Percentiles rank a stretch among this genome's conserved stretches.
Evolutionary conservation across 2,329 filamentous ascomycete genomes (phyloP).

Genomic region (Incumbomyces delicatus): DNA sequence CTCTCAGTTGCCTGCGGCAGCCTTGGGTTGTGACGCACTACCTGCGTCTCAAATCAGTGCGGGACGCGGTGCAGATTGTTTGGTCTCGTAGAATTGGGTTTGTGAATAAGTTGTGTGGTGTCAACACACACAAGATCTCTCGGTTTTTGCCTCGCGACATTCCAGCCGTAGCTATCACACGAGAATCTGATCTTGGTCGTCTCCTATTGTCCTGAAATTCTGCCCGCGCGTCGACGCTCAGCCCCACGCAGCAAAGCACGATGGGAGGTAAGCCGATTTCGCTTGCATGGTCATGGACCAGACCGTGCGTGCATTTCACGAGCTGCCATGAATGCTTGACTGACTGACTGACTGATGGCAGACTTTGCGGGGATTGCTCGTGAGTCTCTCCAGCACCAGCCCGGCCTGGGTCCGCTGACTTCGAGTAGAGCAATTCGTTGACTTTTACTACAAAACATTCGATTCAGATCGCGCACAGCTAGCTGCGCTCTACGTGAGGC

Average conservation of each 20-base stretch:
- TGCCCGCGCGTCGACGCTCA: background rate
- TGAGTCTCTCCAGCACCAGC: slow-evolving; percentile 22
- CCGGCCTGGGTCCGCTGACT: slow-evolving; percentile 14
- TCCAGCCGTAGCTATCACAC: background rate
- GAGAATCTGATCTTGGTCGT: no score
- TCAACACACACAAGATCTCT: background rate
- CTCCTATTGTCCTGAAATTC: background rate
- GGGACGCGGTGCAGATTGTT: background rate
- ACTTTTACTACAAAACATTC: slow-evolving; percentile 86
- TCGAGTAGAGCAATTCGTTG: slow-evolving; percentile 67
- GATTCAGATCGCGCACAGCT: slow-evolving; percentile 60
- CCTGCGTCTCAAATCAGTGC: background rate
- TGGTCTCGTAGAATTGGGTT: background rate
- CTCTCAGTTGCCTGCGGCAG: background rate
- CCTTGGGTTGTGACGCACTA: background rate
- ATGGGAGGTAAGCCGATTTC: background rate
- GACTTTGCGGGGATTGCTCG: slow-evolving; percentile 32
- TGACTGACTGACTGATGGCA: slow-evolving; percentile 11
- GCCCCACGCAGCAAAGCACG: background rate
- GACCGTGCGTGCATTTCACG: background rate
- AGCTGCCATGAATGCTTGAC: background rate
- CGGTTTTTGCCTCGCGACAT: background rate
- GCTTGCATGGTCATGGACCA: background rate
- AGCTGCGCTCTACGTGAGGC: slow-evolving; percentile 67
- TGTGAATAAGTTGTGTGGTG: background rate